Conservation (phyloP, 306 rosid species). For the Cicer chorassanicum region DNA sequence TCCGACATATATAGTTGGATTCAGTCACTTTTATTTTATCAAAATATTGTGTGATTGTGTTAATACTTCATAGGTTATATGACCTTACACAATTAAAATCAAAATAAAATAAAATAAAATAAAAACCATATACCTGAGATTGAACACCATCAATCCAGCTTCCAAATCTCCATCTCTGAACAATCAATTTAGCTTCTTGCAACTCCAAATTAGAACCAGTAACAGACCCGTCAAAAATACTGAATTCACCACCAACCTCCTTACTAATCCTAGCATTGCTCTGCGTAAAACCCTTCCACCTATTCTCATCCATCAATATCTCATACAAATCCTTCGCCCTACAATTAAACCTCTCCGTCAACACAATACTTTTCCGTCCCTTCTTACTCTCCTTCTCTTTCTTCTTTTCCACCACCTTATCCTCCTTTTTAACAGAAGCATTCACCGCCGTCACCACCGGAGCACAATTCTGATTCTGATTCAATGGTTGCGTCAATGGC, state of each 20-base stretch:
- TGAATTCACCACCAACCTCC: conserved; percentile 87
- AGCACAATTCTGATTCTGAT: conserved; percentile 46
- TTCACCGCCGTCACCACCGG: not conserved
- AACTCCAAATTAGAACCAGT: conserved; percentile 80
- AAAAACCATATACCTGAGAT: conserved; percentile 59
- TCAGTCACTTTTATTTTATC: too few relatives aligned
- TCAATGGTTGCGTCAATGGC: not conserved
- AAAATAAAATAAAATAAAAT: too few relatives aligned
- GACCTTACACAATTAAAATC: too few relatives aligned
- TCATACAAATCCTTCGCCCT: conserved; percentile 77
- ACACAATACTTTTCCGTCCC: conserved; percentile 67
- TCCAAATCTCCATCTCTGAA: conserved; percentile 92
- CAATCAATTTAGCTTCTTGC: conserved; percentile 79
- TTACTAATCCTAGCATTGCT: conserved; percentile 90
- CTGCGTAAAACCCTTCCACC: conserved; percentile 95
- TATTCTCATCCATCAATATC: conserved; percentile 94
- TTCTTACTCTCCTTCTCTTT: conserved; percentile 56
- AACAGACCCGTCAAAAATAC: conserved; percentile 88
- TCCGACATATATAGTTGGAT: too few relatives aligned
- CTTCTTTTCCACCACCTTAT: conserved; percentile 43
- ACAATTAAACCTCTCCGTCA: conserved; percentile 93
- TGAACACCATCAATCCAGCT: conserved; percentile 83
- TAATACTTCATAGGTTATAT: too few relatives aligned
- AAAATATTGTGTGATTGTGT: too few relatives aligned
- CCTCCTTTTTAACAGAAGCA: conserved; percentile 34